Percentiles rank a stretch among this genome's conserved stretches.
phyloP scores from a whole-genome alignment of 352 stramenopile genomes.

The Phytophthora sp. region DNA sequence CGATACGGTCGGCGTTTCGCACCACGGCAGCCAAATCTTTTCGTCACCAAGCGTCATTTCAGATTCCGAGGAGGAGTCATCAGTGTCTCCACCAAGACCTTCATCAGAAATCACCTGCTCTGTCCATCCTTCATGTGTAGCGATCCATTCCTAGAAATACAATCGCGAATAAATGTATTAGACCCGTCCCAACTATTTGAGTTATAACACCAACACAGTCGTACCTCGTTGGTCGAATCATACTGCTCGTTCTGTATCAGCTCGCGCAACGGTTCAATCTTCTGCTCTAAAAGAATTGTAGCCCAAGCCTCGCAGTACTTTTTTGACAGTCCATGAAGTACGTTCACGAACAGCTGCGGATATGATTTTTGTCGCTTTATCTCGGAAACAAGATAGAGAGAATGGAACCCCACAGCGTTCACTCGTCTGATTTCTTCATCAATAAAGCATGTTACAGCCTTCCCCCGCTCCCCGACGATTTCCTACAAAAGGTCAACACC shows the following conservation, averaged over 20 bases:
- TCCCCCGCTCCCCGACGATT: conserved; percentile 12
- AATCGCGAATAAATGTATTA: not conserved
- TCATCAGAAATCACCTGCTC: conserved; percentile 71
- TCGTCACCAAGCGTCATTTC: conserved; percentile 59
- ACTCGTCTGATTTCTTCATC: conserved; percentile 61
- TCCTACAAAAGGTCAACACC: conserved; percentile 26
- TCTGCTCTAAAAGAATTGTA: conserved; percentile 52
- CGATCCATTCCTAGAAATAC: conserved; percentile 79
- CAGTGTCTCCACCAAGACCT: conserved; percentile 44
- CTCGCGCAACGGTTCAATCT: conserved; percentile 71
- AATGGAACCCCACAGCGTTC: conserved; percentile 52
- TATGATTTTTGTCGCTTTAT: conserved; percentile 51
- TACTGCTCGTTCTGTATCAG: conserved; percentile 75
- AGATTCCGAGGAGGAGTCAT: conserved; percentile 48
- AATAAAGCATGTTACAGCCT: conserved; percentile 48
- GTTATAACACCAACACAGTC: not conserved
- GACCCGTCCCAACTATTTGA: not conserved
- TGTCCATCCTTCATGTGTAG: conserved; percentile 73
- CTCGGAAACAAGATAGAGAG: conserved; percentile 60
- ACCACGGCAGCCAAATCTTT: conserved; percentile 88
- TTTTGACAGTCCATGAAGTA: conserved; percentile 58
- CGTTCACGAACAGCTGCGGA: conserved; percentile 55
- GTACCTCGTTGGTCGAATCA: conserved; percentile 77
- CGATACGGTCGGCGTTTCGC: conserved; percentile 80
- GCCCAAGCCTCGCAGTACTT: conserved; percentile 81